Conservation (phyloP, 202 grass and related monocot genomes). For the Dendrocalamus latiflorus region DNA sequence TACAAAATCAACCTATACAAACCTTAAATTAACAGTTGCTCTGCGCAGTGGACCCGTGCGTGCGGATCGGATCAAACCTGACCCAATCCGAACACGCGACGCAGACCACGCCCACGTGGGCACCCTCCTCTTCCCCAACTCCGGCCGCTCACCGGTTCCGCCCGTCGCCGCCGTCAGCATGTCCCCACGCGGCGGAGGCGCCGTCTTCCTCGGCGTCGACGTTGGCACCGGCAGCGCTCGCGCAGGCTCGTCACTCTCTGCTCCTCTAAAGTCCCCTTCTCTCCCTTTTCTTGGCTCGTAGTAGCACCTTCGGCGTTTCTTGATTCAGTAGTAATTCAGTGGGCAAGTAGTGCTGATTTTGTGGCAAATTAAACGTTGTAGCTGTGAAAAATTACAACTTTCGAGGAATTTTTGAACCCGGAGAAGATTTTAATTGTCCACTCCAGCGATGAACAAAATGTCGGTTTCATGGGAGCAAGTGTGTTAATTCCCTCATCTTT, state of each 20-base stretch:
- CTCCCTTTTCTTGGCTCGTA: neutral
- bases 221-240: conserved; percentile 88
- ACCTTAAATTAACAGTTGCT: too few relatives aligned
- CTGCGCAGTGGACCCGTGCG: too few relatives aligned
- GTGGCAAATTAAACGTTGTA: neutral
- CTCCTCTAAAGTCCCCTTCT: neutral
- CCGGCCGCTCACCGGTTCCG: too few relatives aligned
- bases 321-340: neutral
- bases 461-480: neutral
- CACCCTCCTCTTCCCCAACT: neutral
- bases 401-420: neutral
- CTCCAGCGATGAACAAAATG: conserved; percentile 8
- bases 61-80: too few relatives aligned
- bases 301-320: too few relatives aligned
- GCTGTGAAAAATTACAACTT: neutral
- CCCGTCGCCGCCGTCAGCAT: conserved; percentile 16
- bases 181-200: conserved; percentile 14
- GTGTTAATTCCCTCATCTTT: neutral
- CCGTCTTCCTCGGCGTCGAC: conserved; percentile 71
- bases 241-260: conserved; percentile 44
- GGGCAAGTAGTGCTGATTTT: neutral
- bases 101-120: conserved; percentile 14
- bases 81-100: neutral
- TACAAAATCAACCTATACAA: too few relatives aligned
- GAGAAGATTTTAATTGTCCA: neutral